Base-by-base conservation (phyloP, 1,139 yeast species). In the Suhomyces bribrorum region DNA sequence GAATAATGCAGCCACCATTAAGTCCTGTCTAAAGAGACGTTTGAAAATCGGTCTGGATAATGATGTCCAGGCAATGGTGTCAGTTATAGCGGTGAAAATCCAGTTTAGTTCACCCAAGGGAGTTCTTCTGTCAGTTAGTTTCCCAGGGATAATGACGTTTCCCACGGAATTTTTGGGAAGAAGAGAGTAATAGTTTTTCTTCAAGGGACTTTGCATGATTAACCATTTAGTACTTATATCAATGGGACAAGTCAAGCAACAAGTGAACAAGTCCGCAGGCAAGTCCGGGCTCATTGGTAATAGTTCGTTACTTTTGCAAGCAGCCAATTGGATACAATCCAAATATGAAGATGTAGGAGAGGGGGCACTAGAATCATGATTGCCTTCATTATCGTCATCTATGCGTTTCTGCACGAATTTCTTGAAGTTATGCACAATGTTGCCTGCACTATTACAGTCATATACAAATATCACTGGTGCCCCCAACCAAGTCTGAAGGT, bases 81-180 rank as follows among this genome's bases (percentile, higher is more conserved):
- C 99, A 3, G 98, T 92, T 29, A 92, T 89, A 4, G 98, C 97
- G 1, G 97, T 94, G 62, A 92, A 92, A 26, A 92, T 92, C 97
- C 98, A 94, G 57, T 89, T 89, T 43, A 92, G 73, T 59, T 94
- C 98, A 17, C 98, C 99, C 30, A 92, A 65, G 0, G 98, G 97
- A 0, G 98, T 94, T 48, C 96, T 73, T 53, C 98, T 75, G 57
- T 92, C 97, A 3, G 96, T 86, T 35, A 89, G 67, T 48, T 86
- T 84, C 1, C 98, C 98, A 0, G 97, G 97, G 15, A 89, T 84
- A 14, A 77, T 71, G 22, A 85, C 83, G 50, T 78, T 81, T 1
- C 84, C 86, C 26, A 71, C 71, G 25, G 77, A 69, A 43, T 78
- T 75, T 39, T 61, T 62, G 29, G 81, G 75, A 18, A 71, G 57